Conservation (phyloP, 495 filamentous ascomycete species). For the Aspergillus saccharolyticus region DNA sequence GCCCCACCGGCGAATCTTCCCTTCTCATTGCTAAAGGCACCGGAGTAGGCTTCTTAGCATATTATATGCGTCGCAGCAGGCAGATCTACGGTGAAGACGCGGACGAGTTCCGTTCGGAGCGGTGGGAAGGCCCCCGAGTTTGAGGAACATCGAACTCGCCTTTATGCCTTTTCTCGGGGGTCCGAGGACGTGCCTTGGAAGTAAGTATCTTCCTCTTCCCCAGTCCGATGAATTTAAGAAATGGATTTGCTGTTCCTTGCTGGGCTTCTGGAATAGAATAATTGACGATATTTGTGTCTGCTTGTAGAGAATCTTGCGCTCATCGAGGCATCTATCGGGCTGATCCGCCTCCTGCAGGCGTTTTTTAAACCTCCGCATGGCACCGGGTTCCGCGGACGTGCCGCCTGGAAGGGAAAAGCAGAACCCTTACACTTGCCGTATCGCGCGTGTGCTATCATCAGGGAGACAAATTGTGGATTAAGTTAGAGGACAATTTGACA, state of each 20-base stretch:
- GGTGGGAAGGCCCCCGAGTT: neutral
- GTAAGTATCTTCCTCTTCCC: neutral
- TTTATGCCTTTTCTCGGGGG: constrained; percentile 2
- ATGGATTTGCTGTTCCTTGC: too few species aligned
- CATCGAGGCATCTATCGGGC: neutral
- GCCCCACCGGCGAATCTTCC: constrained; percentile 24
- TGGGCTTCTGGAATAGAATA: too few species aligned
- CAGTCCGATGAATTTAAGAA: too few species aligned
- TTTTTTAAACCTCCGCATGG: neutral
- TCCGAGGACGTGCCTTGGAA: constrained; percentile 1
- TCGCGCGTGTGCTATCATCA: too few species aligned
- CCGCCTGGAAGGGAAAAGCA: neutral
- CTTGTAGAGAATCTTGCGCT: neutral
- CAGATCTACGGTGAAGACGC: neutral
- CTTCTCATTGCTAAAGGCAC: neutral
- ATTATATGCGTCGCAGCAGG: neutral
- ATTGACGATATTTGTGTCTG: too few species aligned
- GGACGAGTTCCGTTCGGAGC: constrained; percentile 2
- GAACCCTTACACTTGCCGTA: neutral
- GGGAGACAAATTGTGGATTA: too few species aligned
- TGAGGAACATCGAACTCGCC: neutral
- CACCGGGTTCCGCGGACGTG: neutral
- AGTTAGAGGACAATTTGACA: too few species aligned
- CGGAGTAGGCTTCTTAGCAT: neutral
- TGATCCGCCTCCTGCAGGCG: neutral